Percentiles rank a stretch among this genome's conserved stretches.
phyloP scores from a whole-genome alignment of 1,284 basidiomycete genomes.

The Rhodotorula sp. region DNA sequence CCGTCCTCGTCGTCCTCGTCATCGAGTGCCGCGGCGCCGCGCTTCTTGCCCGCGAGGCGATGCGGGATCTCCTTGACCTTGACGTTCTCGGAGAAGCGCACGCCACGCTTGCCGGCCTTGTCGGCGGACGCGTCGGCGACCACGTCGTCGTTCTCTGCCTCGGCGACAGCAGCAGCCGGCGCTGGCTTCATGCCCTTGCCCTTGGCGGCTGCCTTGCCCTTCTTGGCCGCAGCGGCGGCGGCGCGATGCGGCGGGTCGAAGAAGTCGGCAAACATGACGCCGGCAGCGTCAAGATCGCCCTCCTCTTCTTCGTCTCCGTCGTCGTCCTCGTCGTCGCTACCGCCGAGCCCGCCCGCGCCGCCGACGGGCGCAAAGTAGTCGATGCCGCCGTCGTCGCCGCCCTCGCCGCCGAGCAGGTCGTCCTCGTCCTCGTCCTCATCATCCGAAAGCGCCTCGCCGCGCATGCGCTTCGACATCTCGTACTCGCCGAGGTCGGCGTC shows the following conservation, averaged over 20 bases:
- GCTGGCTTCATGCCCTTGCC: constrained; percentile 14
- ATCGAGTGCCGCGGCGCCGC: constrained; percentile 39
- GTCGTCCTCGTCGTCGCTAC: constrained; percentile 20
- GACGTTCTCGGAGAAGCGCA: constrained; percentile 79
- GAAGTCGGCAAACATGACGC: constrained; percentile 45
- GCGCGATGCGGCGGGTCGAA: constrained; percentile 39
- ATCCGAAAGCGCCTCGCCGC: constrained; percentile 57
- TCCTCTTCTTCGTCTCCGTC: constrained; percentile 42
- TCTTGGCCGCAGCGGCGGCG: constrained; percentile 24
- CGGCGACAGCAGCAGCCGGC: neutral
- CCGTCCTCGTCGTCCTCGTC: constrained; percentile 45
- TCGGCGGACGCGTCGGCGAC: neutral
- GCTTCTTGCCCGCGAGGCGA: constrained; percentile 50
- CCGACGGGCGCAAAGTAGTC: constrained; percentile 47
- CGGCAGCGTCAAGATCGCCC: constrained; percentile 38
- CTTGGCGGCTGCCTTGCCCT: constrained; percentile 45
- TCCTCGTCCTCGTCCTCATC: constrained; percentile 58
- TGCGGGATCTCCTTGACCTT: constrained; percentile 60
- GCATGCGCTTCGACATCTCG: constrained; percentile 58
- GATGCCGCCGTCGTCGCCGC: constrained; percentile 57
- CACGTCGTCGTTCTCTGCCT: neutral
- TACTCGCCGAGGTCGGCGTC: constrained; percentile 80
- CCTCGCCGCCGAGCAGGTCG: constrained; percentile 26
- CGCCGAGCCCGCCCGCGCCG: neutral
- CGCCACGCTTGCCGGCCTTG: constrained; percentile 50